These are phyloP conservation scores for Simmondsia chinensis DNA, from an alignment of 148 eudicot species.

Conservation along the genomic window DNA sequence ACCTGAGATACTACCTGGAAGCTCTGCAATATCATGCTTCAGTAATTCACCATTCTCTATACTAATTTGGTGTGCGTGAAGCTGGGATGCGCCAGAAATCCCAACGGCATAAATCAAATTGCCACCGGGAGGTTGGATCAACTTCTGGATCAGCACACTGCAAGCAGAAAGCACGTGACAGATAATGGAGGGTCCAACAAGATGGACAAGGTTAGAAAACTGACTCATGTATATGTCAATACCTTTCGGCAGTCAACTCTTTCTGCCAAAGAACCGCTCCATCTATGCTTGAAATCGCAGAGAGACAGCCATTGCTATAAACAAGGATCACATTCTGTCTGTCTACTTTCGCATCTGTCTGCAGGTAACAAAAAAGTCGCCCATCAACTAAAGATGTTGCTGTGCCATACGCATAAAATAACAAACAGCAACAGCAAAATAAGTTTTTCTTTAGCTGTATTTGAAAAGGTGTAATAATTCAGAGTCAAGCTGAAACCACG, in stretches of 20 bases:
- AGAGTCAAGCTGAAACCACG: too few species aligned
- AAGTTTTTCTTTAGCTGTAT: too few species aligned
- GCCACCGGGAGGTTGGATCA: slow-evolving; percentile 56
- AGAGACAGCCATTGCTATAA: slow-evolving; percentile 65
- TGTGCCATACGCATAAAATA: background rate
- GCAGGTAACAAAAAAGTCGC: too few species aligned
- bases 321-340: slow-evolving; percentile 58
- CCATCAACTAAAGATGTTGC: too few species aligned
- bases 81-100: slow-evolving; percentile 35
- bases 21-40: slow-evolving; percentile 34
- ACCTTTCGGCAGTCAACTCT: slow-evolving; percentile 75
- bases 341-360: slow-evolving; percentile 64
- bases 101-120: slow-evolving; percentile 63
- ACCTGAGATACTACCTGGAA: slow-evolving; percentile 65
- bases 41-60: slow-evolving; percentile 65
- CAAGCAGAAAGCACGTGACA: slow-evolving; percentile 19
- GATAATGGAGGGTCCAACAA: background rate
- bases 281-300: slow-evolving; percentile 89
- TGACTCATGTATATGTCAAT: slow-evolving; percentile 5
- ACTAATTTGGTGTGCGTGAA: slow-evolving; percentile 47
- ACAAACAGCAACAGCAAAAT: background rate
- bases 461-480: too few species aligned
- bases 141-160: slow-evolving; percentile 68
- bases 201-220: background rate
- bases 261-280: slow-evolving; percentile 71